phyloP scores from a whole-genome alignment of 345 rosid genomes.

The Noccaea bulbosa region DNA sequence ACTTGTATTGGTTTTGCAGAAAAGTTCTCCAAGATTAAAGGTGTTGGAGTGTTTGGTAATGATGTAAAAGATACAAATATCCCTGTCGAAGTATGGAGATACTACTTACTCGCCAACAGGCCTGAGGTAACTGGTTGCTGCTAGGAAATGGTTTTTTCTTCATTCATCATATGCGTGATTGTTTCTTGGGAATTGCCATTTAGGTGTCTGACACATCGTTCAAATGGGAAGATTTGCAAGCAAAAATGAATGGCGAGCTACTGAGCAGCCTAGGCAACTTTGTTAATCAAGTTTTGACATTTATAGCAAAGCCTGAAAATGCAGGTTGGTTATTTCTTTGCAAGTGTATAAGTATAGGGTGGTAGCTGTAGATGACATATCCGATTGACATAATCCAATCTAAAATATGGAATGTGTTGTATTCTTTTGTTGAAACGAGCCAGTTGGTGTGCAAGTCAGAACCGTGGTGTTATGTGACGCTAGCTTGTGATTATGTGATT shows the following conservation, averaged over 20 bases:
- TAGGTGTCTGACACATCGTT: slow-evolving; percentile 66
- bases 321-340: too few relatives aligned
- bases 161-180: background rate
- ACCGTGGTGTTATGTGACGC: too few relatives aligned
- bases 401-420: too few relatives aligned
- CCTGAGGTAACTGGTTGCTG: slow-evolving; percentile 85
- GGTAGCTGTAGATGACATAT: too few relatives aligned
- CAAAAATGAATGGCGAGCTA: slow-evolving; percentile 61
- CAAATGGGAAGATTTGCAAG: slow-evolving; percentile 73
- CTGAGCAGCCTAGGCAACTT: slow-evolving; percentile 69
- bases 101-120: slow-evolving; percentile 88
- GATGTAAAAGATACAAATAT: slow-evolving; percentile 91
- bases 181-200: slow-evolving; percentile 10
- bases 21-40: too few relatives aligned
- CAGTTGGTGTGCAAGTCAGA: too few relatives aligned
- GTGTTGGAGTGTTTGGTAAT: slow-evolving; percentile 96
- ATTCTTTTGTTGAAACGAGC: too few relatives aligned
- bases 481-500: too few relatives aligned
- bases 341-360: too few relatives aligned
- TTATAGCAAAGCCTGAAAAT: slow-evolving; percentile 58
- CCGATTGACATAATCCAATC: too few relatives aligned
- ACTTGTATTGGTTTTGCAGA: too few relatives aligned
- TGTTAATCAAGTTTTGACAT: slow-evolving; percentile 65
- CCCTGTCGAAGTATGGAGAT: slow-evolving; percentile 98
- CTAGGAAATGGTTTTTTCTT: too few relatives aligned